Evolutionary conservation across 2,329 filamentous ascomycete species (phyloP).

Genomic region (Graphiopsis chlorocephala): DNA sequence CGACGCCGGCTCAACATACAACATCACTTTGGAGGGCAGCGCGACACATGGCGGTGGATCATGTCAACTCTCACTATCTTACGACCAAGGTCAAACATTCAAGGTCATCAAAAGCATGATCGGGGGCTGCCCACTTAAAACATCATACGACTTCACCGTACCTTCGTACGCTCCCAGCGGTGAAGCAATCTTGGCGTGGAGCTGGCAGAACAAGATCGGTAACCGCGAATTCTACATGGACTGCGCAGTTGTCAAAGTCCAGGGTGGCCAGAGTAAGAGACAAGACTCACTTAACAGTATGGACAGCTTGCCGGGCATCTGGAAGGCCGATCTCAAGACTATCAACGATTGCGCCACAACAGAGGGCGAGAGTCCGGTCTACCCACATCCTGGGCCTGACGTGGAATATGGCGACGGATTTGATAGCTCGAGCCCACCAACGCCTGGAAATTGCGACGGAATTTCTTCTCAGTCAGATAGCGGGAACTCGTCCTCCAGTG

Average conservation of each 20-base stretch:
- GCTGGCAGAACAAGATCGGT: slow-evolving; percentile 50
- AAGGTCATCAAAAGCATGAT: slow-evolving; percentile 65
- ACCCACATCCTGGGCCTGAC: slow-evolving; percentile 41
- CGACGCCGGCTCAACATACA: slow-evolving; percentile 59
- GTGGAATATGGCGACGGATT: slow-evolving; percentile 39
- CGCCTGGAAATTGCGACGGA: slow-evolving; percentile 32
- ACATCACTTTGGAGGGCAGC: slow-evolving; percentile 62
- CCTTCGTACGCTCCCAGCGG: slow-evolving; percentile 61
- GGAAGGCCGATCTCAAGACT: slow-evolving; percentile 42
- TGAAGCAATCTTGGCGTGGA: slow-evolving; percentile 69
- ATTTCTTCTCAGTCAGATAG: slow-evolving; percentile 4
- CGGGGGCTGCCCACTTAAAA: slow-evolving; percentile 53
- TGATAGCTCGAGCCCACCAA: slow-evolving; percentile 27
- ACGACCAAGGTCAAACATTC: slow-evolving; percentile 68
- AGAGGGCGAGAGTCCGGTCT: slow-evolving; percentile 40
- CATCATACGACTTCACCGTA: slow-evolving; percentile 63
- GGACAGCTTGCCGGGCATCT: slow-evolving; percentile 41
- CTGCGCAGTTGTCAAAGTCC: slow-evolving; percentile 68
- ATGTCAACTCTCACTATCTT: slow-evolving; percentile 73
- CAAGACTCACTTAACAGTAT: slow-evolving; percentile 24
- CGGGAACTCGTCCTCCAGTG: slow-evolving; percentile 2
- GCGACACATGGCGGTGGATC: slow-evolving; percentile 60
- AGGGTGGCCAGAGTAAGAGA: slow-evolving; percentile 26
- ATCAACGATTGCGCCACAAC: slow-evolving; percentile 41
- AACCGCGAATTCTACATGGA: slow-evolving; percentile 89